Percentiles rank a stretch among this genome's conserved stretches.
Evolutionary conservation across 2,329 filamentous ascomycete genomes (phyloP).

Genomic region (Fusarium oxysporum): DNA sequence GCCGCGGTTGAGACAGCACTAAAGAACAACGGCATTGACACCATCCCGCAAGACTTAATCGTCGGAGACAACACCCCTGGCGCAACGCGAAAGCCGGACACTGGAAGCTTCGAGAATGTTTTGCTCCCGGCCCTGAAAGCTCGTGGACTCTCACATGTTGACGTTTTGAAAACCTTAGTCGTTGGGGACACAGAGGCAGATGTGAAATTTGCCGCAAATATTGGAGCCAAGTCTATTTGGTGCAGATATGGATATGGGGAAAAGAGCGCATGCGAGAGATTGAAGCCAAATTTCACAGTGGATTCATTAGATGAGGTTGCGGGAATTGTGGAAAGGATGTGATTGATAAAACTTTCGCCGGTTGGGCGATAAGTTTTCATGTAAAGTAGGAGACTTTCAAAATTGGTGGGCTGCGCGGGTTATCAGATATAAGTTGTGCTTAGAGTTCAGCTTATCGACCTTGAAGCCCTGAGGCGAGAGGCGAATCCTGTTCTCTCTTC

Average conservation of each 20-base stretch:
- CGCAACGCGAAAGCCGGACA: not conserved
- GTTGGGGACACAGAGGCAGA: constrained; percentile 11
- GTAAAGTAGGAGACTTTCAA: too few relatives aligned
- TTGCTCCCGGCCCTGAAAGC: not conserved
- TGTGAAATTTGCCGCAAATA: not conserved
- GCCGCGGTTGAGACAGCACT: not conserved
- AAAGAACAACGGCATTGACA: not conserved
- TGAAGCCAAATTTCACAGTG: not conserved
- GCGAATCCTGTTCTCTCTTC: too few relatives aligned
- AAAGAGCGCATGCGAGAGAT: not conserved
- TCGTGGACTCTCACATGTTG: not conserved
- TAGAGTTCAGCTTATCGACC: not conserved
- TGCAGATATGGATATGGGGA: constrained; percentile 25
- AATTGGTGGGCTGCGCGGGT: too few relatives aligned
- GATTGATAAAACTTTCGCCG: not conserved
- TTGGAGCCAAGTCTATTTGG: constrained; percentile 19
- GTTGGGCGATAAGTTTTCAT: too few relatives aligned
- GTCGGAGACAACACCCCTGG: constrained; percentile 12
- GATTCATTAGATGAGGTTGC: not conserved
- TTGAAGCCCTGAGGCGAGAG: not conserved
- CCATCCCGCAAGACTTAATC: not conserved
- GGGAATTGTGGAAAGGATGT: not conserved
- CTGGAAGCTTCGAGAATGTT: constrained; percentile 1
- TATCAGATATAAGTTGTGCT: too few relatives aligned
- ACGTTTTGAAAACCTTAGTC: not conserved